phyloP scores from a whole-genome alignment of 2,329 filamentous ascomycete species.

The Passalora sequoiae region DNA sequence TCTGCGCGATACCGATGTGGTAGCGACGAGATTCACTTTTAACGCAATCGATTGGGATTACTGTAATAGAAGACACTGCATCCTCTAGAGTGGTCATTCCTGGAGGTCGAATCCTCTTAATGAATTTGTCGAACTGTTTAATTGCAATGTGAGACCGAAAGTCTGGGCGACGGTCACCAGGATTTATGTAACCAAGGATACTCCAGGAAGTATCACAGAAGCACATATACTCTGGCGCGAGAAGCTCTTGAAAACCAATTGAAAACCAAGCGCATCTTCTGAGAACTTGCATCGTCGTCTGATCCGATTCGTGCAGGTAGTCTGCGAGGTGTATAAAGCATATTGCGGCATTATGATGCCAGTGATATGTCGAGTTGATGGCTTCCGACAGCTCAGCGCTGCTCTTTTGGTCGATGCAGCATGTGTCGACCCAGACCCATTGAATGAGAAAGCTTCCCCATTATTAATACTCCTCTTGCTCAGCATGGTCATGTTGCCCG shows the following conservation, averaged over 20 bases:
- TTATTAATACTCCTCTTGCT: too few relatives aligned
- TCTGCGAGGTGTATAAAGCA: not conserved
- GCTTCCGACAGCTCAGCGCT: not conserved
- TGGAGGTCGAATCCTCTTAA: not conserved
- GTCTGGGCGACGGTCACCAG: too few relatives aligned
- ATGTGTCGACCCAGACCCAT: not conserved
- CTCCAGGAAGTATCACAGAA: not conserved
- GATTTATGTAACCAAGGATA: not conserved
- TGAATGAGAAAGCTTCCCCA: too few relatives aligned
- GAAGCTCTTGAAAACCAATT: not conserved
- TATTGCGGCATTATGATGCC: not conserved
- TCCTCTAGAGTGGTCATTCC: not conserved
- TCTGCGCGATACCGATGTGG: slow-evolving; percentile 7
- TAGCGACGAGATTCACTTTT: too few relatives aligned
- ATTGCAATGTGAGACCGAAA: too few relatives aligned
- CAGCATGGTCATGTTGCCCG: too few relatives aligned
- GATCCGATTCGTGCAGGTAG: not conserved
- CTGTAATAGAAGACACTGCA: not conserved
- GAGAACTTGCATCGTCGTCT: not conserved
- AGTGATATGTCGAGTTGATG: too few relatives aligned
- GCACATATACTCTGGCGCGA: not conserved
- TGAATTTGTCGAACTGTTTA: too few relatives aligned
- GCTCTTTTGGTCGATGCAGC: not conserved
- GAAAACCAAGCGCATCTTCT: not conserved
- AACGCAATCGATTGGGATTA: not conserved